Conservation (phyloP, 306 rosid genomes). For the Mimosa bimucronata region DNA sequence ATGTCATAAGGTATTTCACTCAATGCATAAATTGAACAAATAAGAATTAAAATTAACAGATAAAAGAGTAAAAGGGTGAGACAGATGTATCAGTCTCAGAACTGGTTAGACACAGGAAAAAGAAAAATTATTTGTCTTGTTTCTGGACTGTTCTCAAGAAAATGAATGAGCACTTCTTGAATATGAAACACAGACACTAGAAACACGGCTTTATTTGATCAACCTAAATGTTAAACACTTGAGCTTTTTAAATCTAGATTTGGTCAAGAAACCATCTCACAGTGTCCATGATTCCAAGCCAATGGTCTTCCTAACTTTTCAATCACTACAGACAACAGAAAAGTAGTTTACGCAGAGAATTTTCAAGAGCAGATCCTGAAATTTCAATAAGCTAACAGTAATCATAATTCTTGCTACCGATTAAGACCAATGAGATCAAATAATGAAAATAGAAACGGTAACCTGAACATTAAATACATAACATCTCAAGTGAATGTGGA, state of each 20-base stretch:
- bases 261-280: no score
- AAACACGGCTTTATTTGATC: no score
- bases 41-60: constrained; percentile 15
- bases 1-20: constrained; percentile 9
- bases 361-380: neutral
- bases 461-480: constrained; percentile 22
- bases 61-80: neutral
- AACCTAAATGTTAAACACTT: no score
- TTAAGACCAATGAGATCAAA: constrained; percentile 26
- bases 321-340: no score
- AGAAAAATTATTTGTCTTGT: neutral
- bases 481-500: constrained; percentile 3
- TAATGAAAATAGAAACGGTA: constrained; percentile 34
- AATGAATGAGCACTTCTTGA: no score
- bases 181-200: no score
- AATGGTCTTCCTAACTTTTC: no score
- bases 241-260: no score
- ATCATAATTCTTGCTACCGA: constrained; percentile 3
- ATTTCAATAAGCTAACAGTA: neutral
- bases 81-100: neutral
- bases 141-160: no score
- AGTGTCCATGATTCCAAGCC: no score
- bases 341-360: neutral
- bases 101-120: constrained; percentile 23
- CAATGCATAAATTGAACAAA: neutral